These are phyloP conservation scores for Aspergillus panamensis DNA, from an alignment of 495 filamentous ascomycete species.

Conservation along the genomic window DNA sequence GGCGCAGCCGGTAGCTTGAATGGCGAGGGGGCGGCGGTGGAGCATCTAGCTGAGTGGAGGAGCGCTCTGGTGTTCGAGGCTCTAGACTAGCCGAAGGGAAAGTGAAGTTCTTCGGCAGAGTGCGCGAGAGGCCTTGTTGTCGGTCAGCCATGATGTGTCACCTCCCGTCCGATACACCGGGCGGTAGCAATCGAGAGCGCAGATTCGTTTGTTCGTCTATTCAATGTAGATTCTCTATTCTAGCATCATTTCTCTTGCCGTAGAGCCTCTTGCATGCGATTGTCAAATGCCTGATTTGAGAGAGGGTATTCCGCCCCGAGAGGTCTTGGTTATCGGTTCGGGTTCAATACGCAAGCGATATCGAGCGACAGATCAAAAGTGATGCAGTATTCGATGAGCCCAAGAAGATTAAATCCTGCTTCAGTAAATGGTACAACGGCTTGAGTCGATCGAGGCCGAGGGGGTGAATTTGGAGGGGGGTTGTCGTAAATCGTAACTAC, in stretches of 20 bases:
- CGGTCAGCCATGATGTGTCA: conserved; percentile 43
- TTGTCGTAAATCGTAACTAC: conserved; percentile 40
- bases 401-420: conserved; percentile 11
- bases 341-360: conserved; percentile 12
- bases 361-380: conserved; percentile 2
- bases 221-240: conserved; percentile 23
- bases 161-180: conserved; percentile 11
- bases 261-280: conserved; percentile 4
- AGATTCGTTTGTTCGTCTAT: conserved; percentile 10
- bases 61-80: conserved; percentile 58
- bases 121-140: conserved; percentile 57
- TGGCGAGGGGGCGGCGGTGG: conserved; percentile 51
- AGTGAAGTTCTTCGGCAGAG: conserved; percentile 62
- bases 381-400: not conserved
- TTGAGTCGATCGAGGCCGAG: conserved; percentile 13
- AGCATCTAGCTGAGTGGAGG: conserved; percentile 38
- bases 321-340: not conserved
- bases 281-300: conserved; percentile 10
- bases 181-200: conserved; percentile 1
- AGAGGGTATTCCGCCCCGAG: not conserved
- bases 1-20: conserved; percentile 47
- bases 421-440: conserved; percentile 18
- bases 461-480: conserved; percentile 31
- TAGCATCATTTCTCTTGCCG: conserved; percentile 27
- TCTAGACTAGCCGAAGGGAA: conserved; percentile 53